Evolutionary conservation across 2,329 filamentous ascomycete genomes (phyloP).

Genomic region (Rutstroemia sp.): DNA sequence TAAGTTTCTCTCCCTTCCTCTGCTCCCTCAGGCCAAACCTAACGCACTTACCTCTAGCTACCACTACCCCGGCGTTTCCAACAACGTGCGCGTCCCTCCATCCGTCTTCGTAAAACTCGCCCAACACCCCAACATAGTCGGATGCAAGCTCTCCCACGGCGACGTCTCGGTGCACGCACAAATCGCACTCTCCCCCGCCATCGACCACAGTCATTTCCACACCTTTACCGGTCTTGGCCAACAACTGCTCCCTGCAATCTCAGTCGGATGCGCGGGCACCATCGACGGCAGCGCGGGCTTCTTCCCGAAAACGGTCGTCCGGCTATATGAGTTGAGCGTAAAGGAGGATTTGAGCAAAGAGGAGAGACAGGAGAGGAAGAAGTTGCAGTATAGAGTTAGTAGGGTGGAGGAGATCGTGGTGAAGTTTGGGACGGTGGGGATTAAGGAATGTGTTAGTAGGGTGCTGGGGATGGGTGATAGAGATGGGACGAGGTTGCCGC

Average conservation of each 20-base stretch:
- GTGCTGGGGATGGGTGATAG: conserved; percentile 51
- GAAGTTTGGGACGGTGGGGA: conserved; percentile 52
- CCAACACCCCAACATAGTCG: conserved; percentile 58
- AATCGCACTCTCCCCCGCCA: conserved; percentile 50
- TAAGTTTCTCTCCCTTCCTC: not conserved
- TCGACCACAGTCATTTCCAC: conserved; percentile 51
- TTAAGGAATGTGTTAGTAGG: conserved; percentile 55
- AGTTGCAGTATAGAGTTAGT: conserved; percentile 54
- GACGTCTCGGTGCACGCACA: conserved; percentile 58
- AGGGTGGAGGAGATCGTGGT: conserved; percentile 55
- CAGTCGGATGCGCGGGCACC: conserved; percentile 55
- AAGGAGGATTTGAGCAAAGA: conserved; percentile 33
- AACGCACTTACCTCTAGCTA: conserved; percentile 30
- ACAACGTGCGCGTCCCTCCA: conserved; percentile 52
- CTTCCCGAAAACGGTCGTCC: conserved; percentile 54
- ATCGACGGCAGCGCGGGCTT: conserved; percentile 60
- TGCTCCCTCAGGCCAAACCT: not conserved
- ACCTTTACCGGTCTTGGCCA: conserved; percentile 60
- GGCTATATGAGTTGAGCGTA: conserved; percentile 43
- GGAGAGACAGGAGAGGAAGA: conserved; percentile 41
- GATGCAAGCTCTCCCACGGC: conserved; percentile 62
- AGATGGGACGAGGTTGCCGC: conserved; percentile 52
- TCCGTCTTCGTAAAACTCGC: conserved; percentile 50
- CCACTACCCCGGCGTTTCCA: conserved; percentile 57
- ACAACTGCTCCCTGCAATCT: conserved; percentile 54